These are phyloP conservation scores for Phytophthora foliorum DNA, from an alignment of 352 stramenopile genomes.

Conservation along the genomic window DNA sequence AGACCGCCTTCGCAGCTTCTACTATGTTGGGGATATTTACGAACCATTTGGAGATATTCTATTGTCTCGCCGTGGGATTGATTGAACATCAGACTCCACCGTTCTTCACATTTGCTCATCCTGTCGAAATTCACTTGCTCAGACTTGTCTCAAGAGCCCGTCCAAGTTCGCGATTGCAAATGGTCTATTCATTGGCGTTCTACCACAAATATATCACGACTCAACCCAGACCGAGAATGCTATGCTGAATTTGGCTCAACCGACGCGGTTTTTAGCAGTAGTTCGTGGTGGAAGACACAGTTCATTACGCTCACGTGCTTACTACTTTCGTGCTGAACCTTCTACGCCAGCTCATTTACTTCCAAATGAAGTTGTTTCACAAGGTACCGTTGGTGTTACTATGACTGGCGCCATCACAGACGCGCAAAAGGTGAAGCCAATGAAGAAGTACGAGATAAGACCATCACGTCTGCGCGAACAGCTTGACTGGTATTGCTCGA, in stretches of 20 bases:
- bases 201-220: neutral
- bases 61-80: too few relatives aligned
- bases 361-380: neutral
- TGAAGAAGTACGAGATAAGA: too few relatives aligned
- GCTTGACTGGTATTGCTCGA: too few relatives aligned
- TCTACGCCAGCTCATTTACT: slow-evolving; percentile 5
- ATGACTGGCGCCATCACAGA: slow-evolving; percentile 6
- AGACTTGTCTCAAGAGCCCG: too few relatives aligned
- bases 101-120: too few relatives aligned
- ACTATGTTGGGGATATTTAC: too few relatives aligned
- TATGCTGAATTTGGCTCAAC: slow-evolving; percentile 18
- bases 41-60: too few relatives aligned
- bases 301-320: slow-evolving; percentile 11
- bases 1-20: too few relatives aligned
- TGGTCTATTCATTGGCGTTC: neutral
- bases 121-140: too few relatives aligned
- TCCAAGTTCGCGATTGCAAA: slow-evolving; percentile 11
- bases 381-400: neutral
- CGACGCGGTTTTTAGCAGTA: slow-evolving; percentile 16
- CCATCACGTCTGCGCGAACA: too few relatives aligned
- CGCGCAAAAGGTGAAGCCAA: neutral
- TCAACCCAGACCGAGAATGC: slow-evolving; percentile 3
- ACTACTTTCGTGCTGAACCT: slow-evolving; percentile 14
- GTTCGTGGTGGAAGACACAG: slow-evolving; percentile 9
- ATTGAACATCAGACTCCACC: too few relatives aligned